Evolutionary conservation across 225 moss, liverwort and hornwort genomes (phyloP).

Genomic region (Marchantia paleacea): DNA sequence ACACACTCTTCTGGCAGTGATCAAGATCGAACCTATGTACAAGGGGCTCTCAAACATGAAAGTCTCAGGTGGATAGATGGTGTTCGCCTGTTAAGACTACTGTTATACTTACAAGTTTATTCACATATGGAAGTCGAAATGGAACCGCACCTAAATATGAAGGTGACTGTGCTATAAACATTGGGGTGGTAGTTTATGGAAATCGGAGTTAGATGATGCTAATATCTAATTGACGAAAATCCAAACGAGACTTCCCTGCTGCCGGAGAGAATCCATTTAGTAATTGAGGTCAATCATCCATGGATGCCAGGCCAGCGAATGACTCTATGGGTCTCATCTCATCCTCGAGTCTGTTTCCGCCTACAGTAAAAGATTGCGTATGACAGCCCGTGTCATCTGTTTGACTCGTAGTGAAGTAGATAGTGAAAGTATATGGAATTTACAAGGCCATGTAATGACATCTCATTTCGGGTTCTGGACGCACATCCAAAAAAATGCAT

Average conservation of each 20-base stretch:
- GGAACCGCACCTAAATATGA: not conserved
- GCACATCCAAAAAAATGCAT: not conserved
- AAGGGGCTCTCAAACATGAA: not conserved
- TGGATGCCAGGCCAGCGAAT: not conserved
- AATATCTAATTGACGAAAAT: not conserved
- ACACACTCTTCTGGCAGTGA: not conserved
- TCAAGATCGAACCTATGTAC: conserved; percentile 1
- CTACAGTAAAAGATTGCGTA: conserved; percentile 12
- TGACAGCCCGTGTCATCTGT: not conserved
- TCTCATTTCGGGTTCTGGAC: not conserved
- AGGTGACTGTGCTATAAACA: not conserved
- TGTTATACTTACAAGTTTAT: not conserved
- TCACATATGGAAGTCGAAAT: not conserved
- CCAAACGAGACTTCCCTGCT: not conserved
- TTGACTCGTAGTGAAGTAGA: not conserved
- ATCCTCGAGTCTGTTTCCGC: not conserved
- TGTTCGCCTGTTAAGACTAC: not conserved
- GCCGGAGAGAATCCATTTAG: not conserved
- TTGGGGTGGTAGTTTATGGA: not conserved
- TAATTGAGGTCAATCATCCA: not conserved
- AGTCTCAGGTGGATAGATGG: not conserved
- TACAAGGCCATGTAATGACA: not conserved
- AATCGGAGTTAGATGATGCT: not conserved
- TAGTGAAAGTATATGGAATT: not conserved
- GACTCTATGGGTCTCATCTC: not conserved